A percentile compares a stretch with the other conserved stretches of the same genome.
These are phyloP conservation scores for Onygenales sp. DNA, from an alignment of 2,329 filamentous ascomycete genomes.

Conservation along the genomic window DNA sequence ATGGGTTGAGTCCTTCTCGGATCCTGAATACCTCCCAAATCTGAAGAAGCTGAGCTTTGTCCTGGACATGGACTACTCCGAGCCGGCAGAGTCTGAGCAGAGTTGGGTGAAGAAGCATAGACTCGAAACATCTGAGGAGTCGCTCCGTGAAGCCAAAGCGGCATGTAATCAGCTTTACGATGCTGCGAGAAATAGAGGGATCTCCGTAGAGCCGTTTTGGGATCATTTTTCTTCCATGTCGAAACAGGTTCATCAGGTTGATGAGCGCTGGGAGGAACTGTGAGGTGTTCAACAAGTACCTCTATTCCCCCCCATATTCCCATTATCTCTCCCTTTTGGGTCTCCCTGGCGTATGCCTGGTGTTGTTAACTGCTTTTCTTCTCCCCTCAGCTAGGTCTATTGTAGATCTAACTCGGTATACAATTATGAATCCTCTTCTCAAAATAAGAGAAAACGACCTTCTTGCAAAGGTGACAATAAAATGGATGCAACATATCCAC, in stretches of 20 bases:
- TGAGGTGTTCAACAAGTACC: constrained; percentile 15
- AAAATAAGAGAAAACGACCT: no score
- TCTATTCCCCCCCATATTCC: not conserved
- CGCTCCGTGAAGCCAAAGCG: constrained; percentile 8
- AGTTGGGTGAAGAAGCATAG: not conserved
- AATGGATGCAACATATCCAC: no score
- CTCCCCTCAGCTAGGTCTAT: no score
- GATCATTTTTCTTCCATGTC: constrained; percentile 9
- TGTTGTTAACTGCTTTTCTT: not conserved
- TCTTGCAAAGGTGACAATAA: no score
- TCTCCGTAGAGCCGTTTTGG: constrained; percentile 11
- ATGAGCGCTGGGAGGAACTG: constrained; percentile 13
- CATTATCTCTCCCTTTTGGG: not conserved
- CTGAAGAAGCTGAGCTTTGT: constrained; percentile 16
- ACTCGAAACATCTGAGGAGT: constrained; percentile 1
- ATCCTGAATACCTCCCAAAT: constrained; percentile 12
- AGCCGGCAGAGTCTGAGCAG: not conserved
- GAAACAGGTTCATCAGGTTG: constrained; percentile 8
- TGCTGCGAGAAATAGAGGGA: constrained; percentile 11
- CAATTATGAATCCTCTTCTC: no score
- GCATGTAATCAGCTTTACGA: constrained; percentile 14
- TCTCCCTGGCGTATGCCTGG: not conserved
- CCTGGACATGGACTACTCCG: constrained; percentile 14
- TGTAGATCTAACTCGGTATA: no score
- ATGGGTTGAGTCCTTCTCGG: constrained; percentile 16